These are phyloP conservation scores for Brassica hybrid DNA, from an alignment of 441 rosid species.

Conservation along the genomic window DNA sequence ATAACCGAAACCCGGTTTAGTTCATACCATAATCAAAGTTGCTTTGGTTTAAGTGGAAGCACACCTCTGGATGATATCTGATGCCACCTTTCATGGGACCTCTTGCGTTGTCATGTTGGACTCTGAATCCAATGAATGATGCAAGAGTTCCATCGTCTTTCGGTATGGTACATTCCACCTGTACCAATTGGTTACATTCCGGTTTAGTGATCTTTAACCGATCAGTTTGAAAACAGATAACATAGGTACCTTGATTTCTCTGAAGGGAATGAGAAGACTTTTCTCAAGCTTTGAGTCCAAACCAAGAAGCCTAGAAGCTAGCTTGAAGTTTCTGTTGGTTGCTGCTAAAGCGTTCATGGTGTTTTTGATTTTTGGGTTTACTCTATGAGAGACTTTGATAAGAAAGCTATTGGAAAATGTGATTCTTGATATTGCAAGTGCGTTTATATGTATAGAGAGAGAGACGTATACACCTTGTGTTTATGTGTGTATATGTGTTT, in stretches of 20 bases:
- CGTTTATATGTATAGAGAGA: conserved; percentile 14
- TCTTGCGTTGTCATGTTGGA: conserved; percentile 76
- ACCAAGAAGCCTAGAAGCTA: conserved; percentile 83
- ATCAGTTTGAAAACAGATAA: not conserved
- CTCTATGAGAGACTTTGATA: conserved; percentile 12
- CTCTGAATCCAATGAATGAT: conserved; percentile 66
- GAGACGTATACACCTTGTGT: conserved; percentile 30
- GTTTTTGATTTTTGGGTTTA: conserved; percentile 16
- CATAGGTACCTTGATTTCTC: conserved; percentile 87
- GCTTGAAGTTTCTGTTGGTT: conserved; percentile 87
- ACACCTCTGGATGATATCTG: conserved; percentile 74
- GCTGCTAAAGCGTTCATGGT: conserved; percentile 95
- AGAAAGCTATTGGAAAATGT: conserved; percentile 12
- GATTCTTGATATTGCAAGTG: conserved; percentile 26
- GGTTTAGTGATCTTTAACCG: conserved; percentile 18
- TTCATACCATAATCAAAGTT: not conserved
- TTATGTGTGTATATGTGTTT: conserved; percentile 2
- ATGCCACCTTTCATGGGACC: conserved; percentile 86
- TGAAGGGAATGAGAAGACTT: conserved; percentile 85
- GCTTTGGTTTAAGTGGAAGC: not conserved
- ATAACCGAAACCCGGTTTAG: conserved; percentile 2
- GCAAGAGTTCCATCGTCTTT: conserved; percentile 69
- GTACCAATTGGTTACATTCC: conserved; percentile 25
- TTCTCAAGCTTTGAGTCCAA: conserved; percentile 82
- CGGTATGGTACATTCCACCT: conserved; percentile 75